phyloP scores from a whole-genome alignment of 805 yeast species.

The Kodamaea leandrae region DNA sequence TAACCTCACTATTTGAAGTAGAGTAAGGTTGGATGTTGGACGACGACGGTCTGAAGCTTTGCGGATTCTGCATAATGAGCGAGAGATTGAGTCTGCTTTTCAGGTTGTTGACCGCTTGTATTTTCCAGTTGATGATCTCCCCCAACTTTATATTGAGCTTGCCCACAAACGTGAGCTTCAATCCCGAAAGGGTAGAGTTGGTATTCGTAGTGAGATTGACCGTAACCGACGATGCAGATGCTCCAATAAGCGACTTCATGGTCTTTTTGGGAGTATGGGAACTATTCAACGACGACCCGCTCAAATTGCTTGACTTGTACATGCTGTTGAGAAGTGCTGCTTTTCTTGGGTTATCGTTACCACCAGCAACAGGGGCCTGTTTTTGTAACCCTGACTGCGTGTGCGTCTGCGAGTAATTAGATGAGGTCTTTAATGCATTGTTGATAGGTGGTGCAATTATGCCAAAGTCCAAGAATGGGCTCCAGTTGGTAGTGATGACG shows the following conservation, averaged over 20 bases:
- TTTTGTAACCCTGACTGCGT: slow-evolving; percentile 17
- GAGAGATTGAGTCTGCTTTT: slow-evolving; percentile 50
- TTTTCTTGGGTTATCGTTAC: slow-evolving; percentile 15
- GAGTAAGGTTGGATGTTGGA: background rate
- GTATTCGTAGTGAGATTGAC: slow-evolving; percentile 33
- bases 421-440: slow-evolving; percentile 31
- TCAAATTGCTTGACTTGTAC: slow-evolving; percentile 12
- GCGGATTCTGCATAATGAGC: slow-evolving; percentile 34
- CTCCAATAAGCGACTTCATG: slow-evolving; percentile 9
- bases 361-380: background rate
- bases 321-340: slow-evolving; percentile 23
- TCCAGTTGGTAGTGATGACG: slow-evolving; percentile 36
- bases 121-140: slow-evolving; percentile 56
- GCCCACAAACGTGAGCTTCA: slow-evolving; percentile 58
- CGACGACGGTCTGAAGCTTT: slow-evolving; percentile 18
- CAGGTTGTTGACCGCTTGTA: slow-evolving; percentile 64
- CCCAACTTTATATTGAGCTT: slow-evolving; percentile 60
- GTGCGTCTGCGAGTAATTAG: slow-evolving; percentile 20
- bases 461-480: slow-evolving; percentile 38
- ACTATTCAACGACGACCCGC: background rate
- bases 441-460: slow-evolving; percentile 39
- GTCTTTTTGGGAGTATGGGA: slow-evolving; percentile 11
- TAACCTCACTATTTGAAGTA: slow-evolving; percentile 6
- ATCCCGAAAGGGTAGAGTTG: slow-evolving; percentile 36
- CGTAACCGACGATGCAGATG: slow-evolving; percentile 30